Percentiles rank a stretch among this genome's conserved stretches.
Conservation (phyloP, 306 rosid species). For the Lathyrus aphaca region DNA sequence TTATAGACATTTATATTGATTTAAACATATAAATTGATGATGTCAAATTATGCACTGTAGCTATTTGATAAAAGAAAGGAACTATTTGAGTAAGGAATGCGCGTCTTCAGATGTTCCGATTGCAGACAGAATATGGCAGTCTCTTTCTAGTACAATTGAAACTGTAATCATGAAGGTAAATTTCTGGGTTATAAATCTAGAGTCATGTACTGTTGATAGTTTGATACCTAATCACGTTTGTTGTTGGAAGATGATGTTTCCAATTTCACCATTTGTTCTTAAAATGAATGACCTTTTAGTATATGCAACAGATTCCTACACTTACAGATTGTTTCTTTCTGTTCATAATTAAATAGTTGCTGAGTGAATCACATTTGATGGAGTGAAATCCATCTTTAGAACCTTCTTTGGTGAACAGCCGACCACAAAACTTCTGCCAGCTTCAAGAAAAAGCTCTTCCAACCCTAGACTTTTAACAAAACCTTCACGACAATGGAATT, state of each 20-base stretch:
- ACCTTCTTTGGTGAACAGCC: conserved; percentile 31
- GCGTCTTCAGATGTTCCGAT: conserved; percentile 62
- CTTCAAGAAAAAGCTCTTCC: conserved; percentile 25
- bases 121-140: conserved; percentile 67
- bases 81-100: conserved; percentile 55
- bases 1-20: conserved; percentile 8
- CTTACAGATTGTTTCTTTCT: conserved; percentile 18
- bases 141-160: conserved; percentile 72
- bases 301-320: conserved; percentile 1
- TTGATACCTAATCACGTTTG: not conserved
- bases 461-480: conserved; percentile 1
- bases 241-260: conserved; percentile 22
- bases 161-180: conserved; percentile 57
- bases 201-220: conserved; percentile 10
- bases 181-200: conserved; percentile 22
- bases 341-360: not conserved
- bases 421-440: conserved; percentile 2
- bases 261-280: conserved; percentile 12
- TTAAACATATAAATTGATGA: conserved; percentile 35
- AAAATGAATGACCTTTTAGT: conserved; percentile 16
- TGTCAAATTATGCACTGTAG: conserved; percentile 56
- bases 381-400: conserved; percentile 7
- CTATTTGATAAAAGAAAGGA: conserved; percentile 75
- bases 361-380: conserved; percentile 22
- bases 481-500: conserved; percentile 18